Evolutionary conservation across 768 basidiomycete species (phyloP), one percentile per base, ranked within the genome.

Genomic region (Favolaschia claudopus): DNA sequence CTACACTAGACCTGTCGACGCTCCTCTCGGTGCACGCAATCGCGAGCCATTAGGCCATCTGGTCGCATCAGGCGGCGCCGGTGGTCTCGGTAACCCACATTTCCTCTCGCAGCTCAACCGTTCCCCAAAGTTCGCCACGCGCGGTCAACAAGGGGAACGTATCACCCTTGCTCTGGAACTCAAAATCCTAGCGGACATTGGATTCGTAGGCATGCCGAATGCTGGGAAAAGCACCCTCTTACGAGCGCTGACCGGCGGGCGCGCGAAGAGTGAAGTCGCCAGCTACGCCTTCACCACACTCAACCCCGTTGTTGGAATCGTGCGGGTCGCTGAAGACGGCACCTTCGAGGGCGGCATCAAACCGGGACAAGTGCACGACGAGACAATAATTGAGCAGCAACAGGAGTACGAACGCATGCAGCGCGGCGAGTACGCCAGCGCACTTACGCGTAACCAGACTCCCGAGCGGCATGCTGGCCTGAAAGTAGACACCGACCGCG

Each of bases 191-290:
- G 95, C 96, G 3, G 96, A 99, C 71, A 81, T 99, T n/a, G 97
- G 94, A 0, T 79, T 99, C 19, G 95, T 99, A 2, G 97, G 97
- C 0, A 88, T 97, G 78, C 97, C 97, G 7, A 99, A 98, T 66
- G 94, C 92, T 0, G 96, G 89, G 27, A 92, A 93, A 77, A 96
- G 93, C 73, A 99, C 97, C 0, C 75, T 99, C 2, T 79, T 99
- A 5, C 88, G 93, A 19, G 95, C 95, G 0, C 77, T 99, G 9
- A 97, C 96, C 0, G 92, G 91, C 8, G 89, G 93, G 4, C 81
- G 91, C 25, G 91, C 92, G 12, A 89, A 86, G 70, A 91, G 86
- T 6, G 90, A 92, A 67, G 89, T 98, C 28, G 96, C 95, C 0
- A 84, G 87, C 10, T 97, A 97, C 70, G 90, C 93, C 1, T 99